A percentile compares a stretch with the other conserved stretches of the same genome.
These are phyloP conservation scores for Leucaena leucocephala DNA, from an alignment of 306 rosid species.

Conservation along the genomic window DNA sequence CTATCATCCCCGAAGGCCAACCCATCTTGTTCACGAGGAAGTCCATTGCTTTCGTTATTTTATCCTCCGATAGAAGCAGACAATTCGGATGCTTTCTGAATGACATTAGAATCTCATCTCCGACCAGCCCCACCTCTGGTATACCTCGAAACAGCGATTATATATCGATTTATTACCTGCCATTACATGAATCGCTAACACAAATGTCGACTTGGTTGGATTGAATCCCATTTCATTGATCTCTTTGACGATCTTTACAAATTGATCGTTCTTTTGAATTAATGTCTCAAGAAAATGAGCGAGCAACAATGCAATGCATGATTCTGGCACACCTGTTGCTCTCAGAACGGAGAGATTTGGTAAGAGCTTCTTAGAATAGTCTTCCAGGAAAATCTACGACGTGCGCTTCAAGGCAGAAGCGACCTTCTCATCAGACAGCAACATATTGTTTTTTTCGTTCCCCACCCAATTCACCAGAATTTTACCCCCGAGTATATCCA, in stretches of 20 bases:
- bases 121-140: slow-evolving; percentile 39
- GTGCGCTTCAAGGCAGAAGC: slow-evolving; percentile 37
- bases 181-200: slow-evolving; percentile 29
- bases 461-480: too few species aligned
- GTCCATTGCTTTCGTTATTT: slow-evolving; percentile 37
- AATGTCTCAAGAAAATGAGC: slow-evolving; percentile 36
- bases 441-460: too few species aligned
- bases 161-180: slow-evolving; percentile 32
- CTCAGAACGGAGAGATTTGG: slow-evolving; percentile 32
- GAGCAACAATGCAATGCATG: slow-evolving; percentile 33
- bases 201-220: slow-evolving; percentile 32
- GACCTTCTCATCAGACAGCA: slow-evolving; percentile 24
- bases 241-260: slow-evolving; percentile 12
- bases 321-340: slow-evolving; percentile 27
- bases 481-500: too few species aligned
- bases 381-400: slow-evolving; percentile 32
- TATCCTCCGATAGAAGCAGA: slow-evolving; percentile 34
- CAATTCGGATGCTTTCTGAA: slow-evolving; percentile 39
- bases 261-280: slow-evolving; percentile 30
- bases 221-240: slow-evolving; percentile 37
- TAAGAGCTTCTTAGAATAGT: slow-evolving; percentile 31
- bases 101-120: slow-evolving; percentile 31
- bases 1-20: slow-evolving; percentile 37
- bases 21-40: slow-evolving; percentile 39
- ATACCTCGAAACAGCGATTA: slow-evolving; percentile 31